Evolutionary conservation across 2,329 filamentous ascomycete species (phyloP).

Genomic region (Nigrograna mackinnonii): DNA sequence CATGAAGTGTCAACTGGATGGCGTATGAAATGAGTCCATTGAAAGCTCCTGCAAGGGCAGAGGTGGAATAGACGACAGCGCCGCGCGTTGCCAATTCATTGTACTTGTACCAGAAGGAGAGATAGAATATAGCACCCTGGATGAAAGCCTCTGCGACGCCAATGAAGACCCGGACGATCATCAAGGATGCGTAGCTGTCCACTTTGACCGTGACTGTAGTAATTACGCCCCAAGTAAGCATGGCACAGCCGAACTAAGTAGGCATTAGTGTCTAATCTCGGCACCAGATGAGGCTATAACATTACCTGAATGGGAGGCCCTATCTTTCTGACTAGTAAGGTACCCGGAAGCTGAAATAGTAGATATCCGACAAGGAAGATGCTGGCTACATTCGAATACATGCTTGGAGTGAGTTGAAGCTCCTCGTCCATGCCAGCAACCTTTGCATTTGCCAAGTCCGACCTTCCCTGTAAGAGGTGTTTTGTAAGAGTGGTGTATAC

Average conservation of each 20-base stretch:
- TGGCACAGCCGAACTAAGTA: background rate
- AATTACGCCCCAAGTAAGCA: constrained; percentile 1
- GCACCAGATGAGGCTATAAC: background rate
- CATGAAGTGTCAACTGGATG: background rate
- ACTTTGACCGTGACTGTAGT: background rate
- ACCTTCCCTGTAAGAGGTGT: background rate
- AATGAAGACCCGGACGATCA: background rate
- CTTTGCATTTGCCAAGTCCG: constrained; percentile 4
- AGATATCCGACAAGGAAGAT: constrained; percentile 1
- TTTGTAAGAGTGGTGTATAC: too few species aligned
- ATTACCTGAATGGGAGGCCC: background rate
- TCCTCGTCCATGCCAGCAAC: constrained; percentile 1
- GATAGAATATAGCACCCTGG: constrained; percentile 1
- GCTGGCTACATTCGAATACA: background rate
- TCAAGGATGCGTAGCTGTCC: background rate
- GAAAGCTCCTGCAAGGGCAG: constrained; percentile 1
- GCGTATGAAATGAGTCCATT: constrained; percentile 1
- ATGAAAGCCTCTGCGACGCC: constrained; percentile 2
- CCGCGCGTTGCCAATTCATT: constrained; percentile 1
- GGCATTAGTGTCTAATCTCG: too few species aligned
- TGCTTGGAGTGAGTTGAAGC: background rate
- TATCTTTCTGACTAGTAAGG: background rate
- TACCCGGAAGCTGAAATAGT: constrained; percentile 2
- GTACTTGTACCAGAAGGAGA: constrained; percentile 5
- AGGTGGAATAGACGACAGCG: background rate